These are phyloP conservation scores for Lumnitzera racemosa DNA, from an alignment of 345 rosid genomes.

Conservation along the genomic window DNA sequence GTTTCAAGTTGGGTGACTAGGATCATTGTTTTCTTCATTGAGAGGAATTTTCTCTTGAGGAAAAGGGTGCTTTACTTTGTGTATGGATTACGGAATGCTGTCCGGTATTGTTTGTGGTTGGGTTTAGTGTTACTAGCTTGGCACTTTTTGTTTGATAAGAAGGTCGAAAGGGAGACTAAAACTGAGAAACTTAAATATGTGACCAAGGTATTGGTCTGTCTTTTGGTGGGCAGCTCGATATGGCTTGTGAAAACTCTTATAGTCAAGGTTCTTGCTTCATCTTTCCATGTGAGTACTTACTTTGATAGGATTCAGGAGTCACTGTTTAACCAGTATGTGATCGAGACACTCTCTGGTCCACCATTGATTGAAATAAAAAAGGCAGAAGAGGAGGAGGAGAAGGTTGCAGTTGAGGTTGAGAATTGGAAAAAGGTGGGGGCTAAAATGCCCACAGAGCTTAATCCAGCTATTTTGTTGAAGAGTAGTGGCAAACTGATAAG, in stretches of 20 bases:
- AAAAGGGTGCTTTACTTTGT: constrained; percentile 68
- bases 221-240: constrained; percentile 40
- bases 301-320: constrained; percentile 74
- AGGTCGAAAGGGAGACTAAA: constrained; percentile 30
- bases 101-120: constrained; percentile 65
- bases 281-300: constrained; percentile 63
- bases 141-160: constrained; percentile 50
- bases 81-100: constrained; percentile 50
- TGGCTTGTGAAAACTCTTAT: constrained; percentile 64
- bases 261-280: constrained; percentile 64
- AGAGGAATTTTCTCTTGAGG: constrained; percentile 56
- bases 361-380: constrained; percentile 47
- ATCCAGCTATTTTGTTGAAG: background rate
- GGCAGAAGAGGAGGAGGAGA: constrained; percentile 43
- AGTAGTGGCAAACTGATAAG: background rate
- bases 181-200: constrained; percentile 24
- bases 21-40: constrained; percentile 48
- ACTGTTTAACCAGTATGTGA: constrained; percentile 56
- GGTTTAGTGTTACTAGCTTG: constrained; percentile 59
- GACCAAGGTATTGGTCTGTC: constrained; percentile 46
- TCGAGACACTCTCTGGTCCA: constrained; percentile 57
- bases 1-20: constrained; percentile 62
- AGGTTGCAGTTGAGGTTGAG: constrained; percentile 31
- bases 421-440: constrained; percentile 28
- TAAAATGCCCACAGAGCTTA: constrained; percentile 10